Conservation (phyloP, 2,329 filamentous ascomycete genomes). For the Venturia asperata region DNA sequence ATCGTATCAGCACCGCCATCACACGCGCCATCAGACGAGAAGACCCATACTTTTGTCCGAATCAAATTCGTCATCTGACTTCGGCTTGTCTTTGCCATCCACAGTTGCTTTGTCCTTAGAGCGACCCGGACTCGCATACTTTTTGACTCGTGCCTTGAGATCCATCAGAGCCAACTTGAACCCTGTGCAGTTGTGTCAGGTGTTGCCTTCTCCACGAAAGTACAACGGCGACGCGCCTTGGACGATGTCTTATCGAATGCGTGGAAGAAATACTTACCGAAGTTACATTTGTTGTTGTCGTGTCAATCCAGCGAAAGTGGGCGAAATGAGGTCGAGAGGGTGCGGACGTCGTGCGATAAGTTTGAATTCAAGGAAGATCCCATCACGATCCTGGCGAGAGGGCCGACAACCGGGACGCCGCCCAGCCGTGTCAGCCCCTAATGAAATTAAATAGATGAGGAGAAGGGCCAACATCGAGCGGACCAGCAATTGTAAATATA, state of each 20-base stretch:
- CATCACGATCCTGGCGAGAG: background rate
- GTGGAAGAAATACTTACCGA: background rate
- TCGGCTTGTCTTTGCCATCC: background rate
- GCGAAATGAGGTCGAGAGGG: background rate
- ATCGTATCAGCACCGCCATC: background rate
- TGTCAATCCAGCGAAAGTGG: background rate
- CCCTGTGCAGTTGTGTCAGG: background rate
- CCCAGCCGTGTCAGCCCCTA: background rate
- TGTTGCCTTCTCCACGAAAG: background rate
- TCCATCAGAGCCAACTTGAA: background rate
- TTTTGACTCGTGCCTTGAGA: constrained; percentile 7
- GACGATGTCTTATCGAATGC: background rate
- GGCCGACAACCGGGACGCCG: background rate
- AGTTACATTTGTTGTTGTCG: constrained; percentile 6
- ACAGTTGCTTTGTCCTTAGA: background rate
- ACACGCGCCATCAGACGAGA: background rate
- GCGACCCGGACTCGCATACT: background rate
- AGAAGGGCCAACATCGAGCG: background rate
- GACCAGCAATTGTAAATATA: background rate
- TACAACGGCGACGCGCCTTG: background rate
- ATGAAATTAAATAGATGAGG: background rate
- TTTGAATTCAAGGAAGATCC: constrained; percentile 1
- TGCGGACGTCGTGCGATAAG: background rate
- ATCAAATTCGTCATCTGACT: background rate
- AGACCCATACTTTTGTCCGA: background rate